These are phyloP conservation scores for Metschnikowia bowlesiae DNA, from an alignment of 805 yeast genomes.

Conservation along the genomic window DNA sequence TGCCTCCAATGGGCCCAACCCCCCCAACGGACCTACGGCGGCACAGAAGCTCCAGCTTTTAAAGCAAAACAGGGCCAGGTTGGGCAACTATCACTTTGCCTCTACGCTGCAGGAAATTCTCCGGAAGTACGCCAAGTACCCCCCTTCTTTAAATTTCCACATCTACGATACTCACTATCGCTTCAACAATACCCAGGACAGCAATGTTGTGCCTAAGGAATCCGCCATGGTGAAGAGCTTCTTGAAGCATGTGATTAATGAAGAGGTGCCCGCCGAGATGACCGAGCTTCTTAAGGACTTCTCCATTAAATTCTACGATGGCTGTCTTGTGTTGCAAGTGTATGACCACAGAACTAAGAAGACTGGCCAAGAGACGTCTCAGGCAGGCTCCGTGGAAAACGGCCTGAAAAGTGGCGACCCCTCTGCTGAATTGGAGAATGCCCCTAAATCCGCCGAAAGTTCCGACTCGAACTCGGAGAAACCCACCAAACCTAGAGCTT, in stretches of 20 bases:
- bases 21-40: background rate
- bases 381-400: background rate
- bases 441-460: background rate
- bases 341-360: constrained; percentile 70
- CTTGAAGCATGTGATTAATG: constrained; percentile 70
- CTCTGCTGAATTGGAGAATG: background rate
- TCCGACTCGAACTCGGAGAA: background rate
- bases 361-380: background rate
- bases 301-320: constrained; percentile 80
- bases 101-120: constrained; percentile 71
- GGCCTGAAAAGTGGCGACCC: background rate
- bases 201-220: constrained; percentile 68
- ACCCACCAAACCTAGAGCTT: constrained; percentile 58
- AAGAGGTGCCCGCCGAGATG: constrained; percentile 83
- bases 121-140: constrained; percentile 68
- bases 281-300: constrained; percentile 87
- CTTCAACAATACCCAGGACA: constrained; percentile 83
- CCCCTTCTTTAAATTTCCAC: constrained; percentile 83
- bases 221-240: constrained; percentile 78
- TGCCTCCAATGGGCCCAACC: too few species aligned
- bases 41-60: constrained; percentile 21
- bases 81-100: constrained; percentile 49
- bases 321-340: constrained; percentile 81
- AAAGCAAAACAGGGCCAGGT: constrained; percentile 20
- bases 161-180: constrained; percentile 88